Base-by-base conservation (phyloP, 768 basidiomycete species). In the Cyclocybe aegerita region DNA sequence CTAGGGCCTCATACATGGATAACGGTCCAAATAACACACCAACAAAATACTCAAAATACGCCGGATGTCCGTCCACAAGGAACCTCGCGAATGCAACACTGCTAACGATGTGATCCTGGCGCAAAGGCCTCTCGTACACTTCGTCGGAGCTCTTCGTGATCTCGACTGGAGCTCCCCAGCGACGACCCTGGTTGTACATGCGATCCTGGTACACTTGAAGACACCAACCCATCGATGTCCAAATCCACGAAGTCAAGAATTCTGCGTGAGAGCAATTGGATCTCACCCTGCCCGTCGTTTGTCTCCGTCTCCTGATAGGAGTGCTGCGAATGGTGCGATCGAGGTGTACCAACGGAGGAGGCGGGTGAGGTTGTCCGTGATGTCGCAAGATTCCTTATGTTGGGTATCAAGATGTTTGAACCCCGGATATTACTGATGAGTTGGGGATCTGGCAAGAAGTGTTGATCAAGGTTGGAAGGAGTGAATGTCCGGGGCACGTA, bases 281-380 rank as follows among this genome's bases (percentile, higher is more conserved):
- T 98, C 72, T 98, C 96, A 34, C 89, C 86, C 57, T 90, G 89
- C 7, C 94, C 94, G 50, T 94, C 91, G 2, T 85, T 90, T 2
- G 85, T 83, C 37, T 91, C 89, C 11, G 90, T 91, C 38, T 88
- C 91, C 51, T 87, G 86, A 58, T 88, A 86, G 35, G 89, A 90
- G 49, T 85, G 85, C 50, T 76, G 78, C 14, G 88, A 85, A 60
- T 79, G 80, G 61, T 88, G 81, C 48, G 88, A 85, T 40, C 73
- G 81, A 4, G 86, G 88, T 31, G 86, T 90, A 43, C 83, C 86
- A n/a, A 82, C 71, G 9, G 88, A 91, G 7, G 86, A 90, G 0
- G 82, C 72, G 4, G 85, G 85, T 1, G 86, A 84, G 10, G 81
- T 81, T 29, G 85, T 76, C 33, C 81, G 84, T 23, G 86, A 89